Evolutionary conservation across 1,139 yeast genomes (phyloP).

Genomic region (Yamadazyma siamensis): DNA sequence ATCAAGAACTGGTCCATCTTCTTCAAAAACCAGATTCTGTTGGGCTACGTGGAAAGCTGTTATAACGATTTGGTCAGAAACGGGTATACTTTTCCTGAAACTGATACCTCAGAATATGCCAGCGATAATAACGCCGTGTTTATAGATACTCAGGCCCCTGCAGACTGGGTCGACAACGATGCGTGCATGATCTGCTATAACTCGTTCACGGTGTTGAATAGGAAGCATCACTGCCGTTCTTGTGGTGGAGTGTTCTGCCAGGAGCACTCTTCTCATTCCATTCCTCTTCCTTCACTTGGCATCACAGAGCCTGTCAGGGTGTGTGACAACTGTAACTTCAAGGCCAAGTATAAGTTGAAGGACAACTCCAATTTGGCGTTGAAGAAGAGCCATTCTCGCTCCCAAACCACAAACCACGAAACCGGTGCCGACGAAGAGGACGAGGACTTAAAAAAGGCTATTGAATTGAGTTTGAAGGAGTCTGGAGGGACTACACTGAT

Average conservation of each 20-base stretch:
- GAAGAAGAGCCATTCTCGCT: conserved; percentile 1
- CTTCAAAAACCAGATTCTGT: conserved; percentile 66
- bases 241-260: conserved; percentile 96
- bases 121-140: conserved; percentile 46
- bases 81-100: conserved; percentile 69
- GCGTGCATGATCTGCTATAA: conserved; percentile 93
- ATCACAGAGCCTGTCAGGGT: conserved; percentile 88
- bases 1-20: conserved; percentile 77
- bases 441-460: conserved; percentile 74
- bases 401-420: background rate
- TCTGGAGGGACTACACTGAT: conserved; percentile 23
- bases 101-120: conserved; percentile 31
- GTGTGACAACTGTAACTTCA: conserved; percentile 83
- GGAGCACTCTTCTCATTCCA: conserved; percentile 67
- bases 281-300: conserved; percentile 80
- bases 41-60: conserved; percentile 60
- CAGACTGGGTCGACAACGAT: conserved; percentile 96
- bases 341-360: conserved; percentile 24
- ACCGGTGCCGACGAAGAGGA: conserved; percentile 50
- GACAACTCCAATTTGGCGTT: conserved; percentile 7
- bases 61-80: conserved; percentile 59
- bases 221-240: conserved; percentile 95
- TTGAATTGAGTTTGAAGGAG: conserved; percentile 74
- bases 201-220: conserved; percentile 72
- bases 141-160: conserved; percentile 90